Percentiles rank a stretch among this genome's conserved stretches.
phyloP scores from a whole-genome alignment of 805 yeast genomes.

The Zygoascus flipseniorum region DNA sequence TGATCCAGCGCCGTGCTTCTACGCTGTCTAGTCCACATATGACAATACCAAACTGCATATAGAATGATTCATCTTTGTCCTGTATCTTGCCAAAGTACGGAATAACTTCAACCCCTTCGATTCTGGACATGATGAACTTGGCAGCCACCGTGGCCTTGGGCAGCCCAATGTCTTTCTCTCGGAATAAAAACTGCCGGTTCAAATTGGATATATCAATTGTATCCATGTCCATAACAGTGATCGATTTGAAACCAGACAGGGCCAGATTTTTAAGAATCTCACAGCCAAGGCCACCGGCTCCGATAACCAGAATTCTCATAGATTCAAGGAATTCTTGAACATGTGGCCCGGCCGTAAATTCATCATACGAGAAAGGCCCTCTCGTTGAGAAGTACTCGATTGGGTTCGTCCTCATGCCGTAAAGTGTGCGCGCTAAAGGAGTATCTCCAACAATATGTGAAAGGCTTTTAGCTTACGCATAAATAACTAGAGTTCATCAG shows the following conservation, averaged over 20 bases:
- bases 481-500: no score
- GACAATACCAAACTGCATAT: conserved; percentile 58
- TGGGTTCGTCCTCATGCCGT: neutral
- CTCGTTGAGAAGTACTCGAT: neutral
- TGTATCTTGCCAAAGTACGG: conserved; percentile 62
- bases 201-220: conserved; percentile 69
- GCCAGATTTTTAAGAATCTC: conserved; percentile 69
- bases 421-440: no score
- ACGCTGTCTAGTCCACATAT: conserved; percentile 86
- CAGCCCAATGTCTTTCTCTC: conserved; percentile 51
- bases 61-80: conserved; percentile 53
- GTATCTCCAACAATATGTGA: no score
- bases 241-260: conserved; percentile 53
- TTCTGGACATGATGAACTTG: conserved; percentile 40
- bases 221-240: conserved; percentile 75
- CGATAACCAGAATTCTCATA: conserved; percentile 38
- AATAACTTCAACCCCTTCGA: conserved; percentile 35
- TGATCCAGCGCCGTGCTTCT: conserved; percentile 88
- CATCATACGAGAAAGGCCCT: conserved; percentile 32
- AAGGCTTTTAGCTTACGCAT: no score
- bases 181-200: conserved; percentile 67
- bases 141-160: conserved; percentile 64
- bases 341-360: conserved; percentile 28
- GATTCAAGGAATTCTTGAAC: conserved; percentile 20
- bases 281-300: conserved; percentile 83